Conservation (phyloP, 2,329 filamentous ascomycete species). For the Microcyclosporella mali region DNA sequence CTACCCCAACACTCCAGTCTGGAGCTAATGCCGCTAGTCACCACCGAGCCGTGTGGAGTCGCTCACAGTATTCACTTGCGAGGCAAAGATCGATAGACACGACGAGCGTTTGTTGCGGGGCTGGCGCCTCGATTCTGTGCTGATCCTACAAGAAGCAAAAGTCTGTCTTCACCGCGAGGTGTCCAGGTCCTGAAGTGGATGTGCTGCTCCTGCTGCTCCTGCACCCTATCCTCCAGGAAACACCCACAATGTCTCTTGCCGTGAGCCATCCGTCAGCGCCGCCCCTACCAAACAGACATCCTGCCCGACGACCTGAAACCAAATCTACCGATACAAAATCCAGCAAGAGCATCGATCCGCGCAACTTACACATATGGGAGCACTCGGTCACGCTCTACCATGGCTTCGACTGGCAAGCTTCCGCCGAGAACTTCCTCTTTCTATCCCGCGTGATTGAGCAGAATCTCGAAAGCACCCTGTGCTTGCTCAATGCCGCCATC, state of each 20-base stretch:
- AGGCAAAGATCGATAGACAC: too few relatives aligned
- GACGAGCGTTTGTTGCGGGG: too few relatives aligned
- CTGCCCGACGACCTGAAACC: slow-evolving; percentile 2
- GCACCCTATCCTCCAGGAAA: not conserved
- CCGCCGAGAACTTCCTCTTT: slow-evolving; percentile 23
- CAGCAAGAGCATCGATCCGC: not conserved
- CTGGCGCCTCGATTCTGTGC: too few relatives aligned
- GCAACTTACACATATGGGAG: slow-evolving; percentile 27
- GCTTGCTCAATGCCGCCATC: slow-evolving; percentile 27
- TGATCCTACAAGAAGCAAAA: too few relatives aligned
- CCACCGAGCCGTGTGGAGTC: too few relatives aligned
- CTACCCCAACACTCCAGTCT: too few relatives aligned
- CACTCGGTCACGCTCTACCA: slow-evolving; percentile 29
- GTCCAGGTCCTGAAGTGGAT: too few relatives aligned
- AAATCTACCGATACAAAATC: not conserved
- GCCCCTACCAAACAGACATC: slow-evolving; percentile 2
- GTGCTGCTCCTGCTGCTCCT: too few relatives aligned
- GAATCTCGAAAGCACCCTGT: slow-evolving; percentile 14
- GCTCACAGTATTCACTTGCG: too few relatives aligned
- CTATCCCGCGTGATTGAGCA: slow-evolving; percentile 17
- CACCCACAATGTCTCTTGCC: not conserved
- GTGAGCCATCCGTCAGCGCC: not conserved
- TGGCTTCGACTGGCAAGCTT: slow-evolving; percentile 29
- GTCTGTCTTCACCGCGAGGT: too few relatives aligned
- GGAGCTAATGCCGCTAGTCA: too few relatives aligned